These are phyloP conservation scores for Vicia faba DNA, from an alignment of 306 rosid species.

Conservation along the genomic window DNA sequence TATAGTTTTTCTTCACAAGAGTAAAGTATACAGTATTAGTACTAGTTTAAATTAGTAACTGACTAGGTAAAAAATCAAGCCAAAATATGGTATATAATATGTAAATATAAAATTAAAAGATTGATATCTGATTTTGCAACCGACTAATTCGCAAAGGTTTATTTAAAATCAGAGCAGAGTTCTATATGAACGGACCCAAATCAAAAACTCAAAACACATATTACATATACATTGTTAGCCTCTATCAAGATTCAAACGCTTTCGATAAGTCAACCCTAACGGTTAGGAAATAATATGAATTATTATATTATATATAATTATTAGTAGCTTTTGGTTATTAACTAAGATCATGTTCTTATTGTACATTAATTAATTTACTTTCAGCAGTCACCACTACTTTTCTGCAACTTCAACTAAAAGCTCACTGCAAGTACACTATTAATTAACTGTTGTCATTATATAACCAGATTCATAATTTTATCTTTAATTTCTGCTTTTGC, in stretches of 20 bases:
- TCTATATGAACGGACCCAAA: too few relatives aligned
- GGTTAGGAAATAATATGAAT: too few relatives aligned
- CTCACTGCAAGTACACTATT: constrained; percentile 8
- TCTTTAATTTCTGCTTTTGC: constrained; percentile 42
- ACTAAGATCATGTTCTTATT: neutral
- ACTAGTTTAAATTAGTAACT: neutral
- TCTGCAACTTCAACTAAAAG: constrained; percentile 10
- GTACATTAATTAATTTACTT: neutral
- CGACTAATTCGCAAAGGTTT: too few relatives aligned
- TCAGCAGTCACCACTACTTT: neutral
- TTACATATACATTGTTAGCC: too few relatives aligned
- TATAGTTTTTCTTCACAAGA: neutral
- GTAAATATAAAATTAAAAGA: too few relatives aligned
- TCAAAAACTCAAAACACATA: too few relatives aligned
- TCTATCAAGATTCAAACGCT: too few relatives aligned
- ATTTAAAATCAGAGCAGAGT: too few relatives aligned
- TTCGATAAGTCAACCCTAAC: too few relatives aligned
- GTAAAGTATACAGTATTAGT: neutral
- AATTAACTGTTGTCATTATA: constrained; percentile 8
- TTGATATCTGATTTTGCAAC: too few relatives aligned
- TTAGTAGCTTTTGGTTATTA: neutral
- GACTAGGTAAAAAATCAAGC: neutral
- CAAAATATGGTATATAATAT: neutral
- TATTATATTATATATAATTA: neutral
- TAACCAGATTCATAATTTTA: constrained; percentile 1